Conservation (phyloP, 2,329 filamentous ascomycete species). For the Dothiorella sarmentorum region DNA sequence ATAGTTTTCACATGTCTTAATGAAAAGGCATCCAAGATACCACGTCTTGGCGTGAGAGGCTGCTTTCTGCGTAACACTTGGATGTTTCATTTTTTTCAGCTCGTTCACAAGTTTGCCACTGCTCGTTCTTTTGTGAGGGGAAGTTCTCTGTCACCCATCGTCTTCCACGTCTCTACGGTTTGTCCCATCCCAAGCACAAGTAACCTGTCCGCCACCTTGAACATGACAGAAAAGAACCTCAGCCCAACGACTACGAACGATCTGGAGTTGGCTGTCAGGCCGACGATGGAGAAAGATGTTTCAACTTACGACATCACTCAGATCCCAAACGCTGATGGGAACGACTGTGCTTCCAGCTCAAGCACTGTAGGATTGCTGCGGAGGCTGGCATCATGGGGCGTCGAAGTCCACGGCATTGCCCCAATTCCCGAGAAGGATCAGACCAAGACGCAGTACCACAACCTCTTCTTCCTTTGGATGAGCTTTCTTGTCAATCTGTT, state of each 20-base stretch:
- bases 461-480: slow-evolving; percentile 61
- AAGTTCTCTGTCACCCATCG: background rate
- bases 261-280: background rate
- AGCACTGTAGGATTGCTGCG: background rate
- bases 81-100: background rate
- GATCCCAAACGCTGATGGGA: background rate
- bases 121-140: background rate
- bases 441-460: slow-evolving; percentile 52
- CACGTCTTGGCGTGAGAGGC: no score
- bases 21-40: no score
- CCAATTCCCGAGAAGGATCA: slow-evolving; percentile 55
- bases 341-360: background rate
- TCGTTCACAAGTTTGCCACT: background rate
- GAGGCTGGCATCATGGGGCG: slow-evolving; percentile 14
- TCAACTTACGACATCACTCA: background rate
- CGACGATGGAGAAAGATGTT: background rate
- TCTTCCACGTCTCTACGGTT: background rate
- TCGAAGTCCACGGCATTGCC: slow-evolving; percentile 47
- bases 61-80: background rate
- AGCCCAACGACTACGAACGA: background rate
- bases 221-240: background rate
- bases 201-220: background rate
- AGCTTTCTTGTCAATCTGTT: slow-evolving; percentile 56
- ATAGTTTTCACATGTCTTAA: no score
- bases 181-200: background rate